Percentiles rank a stretch among this genome's conserved stretches.
These are phyloP conservation scores for Botrytis fabae DNA, from an alignment of 2,329 filamentous ascomycete genomes.

Conservation along the genomic window DNA sequence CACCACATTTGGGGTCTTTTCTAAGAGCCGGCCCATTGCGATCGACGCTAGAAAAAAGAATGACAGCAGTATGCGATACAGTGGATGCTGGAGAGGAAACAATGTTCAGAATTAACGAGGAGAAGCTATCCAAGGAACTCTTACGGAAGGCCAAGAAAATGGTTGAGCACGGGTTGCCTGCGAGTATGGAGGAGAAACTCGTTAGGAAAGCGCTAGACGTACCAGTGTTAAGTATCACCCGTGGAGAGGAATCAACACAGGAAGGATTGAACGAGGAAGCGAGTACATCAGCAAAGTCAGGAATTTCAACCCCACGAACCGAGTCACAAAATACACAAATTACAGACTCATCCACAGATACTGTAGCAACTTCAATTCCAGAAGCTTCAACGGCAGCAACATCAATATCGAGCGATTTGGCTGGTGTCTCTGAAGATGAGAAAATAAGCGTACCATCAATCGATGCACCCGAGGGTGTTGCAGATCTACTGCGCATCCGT, in stretches of 20 bases:
- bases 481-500: slow-evolving; percentile 49
- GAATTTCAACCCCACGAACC: slow-evolving; percentile 38
- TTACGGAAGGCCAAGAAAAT: slow-evolving; percentile 71
- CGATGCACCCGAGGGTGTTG: slow-evolving; percentile 42
- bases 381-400: slow-evolving; percentile 43
- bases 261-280: slow-evolving; percentile 38
- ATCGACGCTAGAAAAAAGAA: slow-evolving; percentile 60
- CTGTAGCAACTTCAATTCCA: slow-evolving; percentile 43
- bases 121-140: slow-evolving; percentile 67
- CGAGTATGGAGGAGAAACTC: slow-evolving; percentile 83
- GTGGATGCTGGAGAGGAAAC: slow-evolving; percentile 80
- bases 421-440: slow-evolving; percentile 27
- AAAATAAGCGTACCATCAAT: slow-evolving; percentile 33
- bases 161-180: slow-evolving; percentile 64
- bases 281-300: slow-evolving; percentile 31
- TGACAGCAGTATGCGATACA: slow-evolving; percentile 73
- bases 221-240: slow-evolving; percentile 69
- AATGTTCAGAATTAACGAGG: slow-evolving; percentile 78
- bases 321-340: slow-evolving; percentile 40
- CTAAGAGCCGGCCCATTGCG: slow-evolving; percentile 50
- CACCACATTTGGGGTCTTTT: slow-evolving; percentile 60
- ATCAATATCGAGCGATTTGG: slow-evolving; percentile 39
- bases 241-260: slow-evolving; percentile 49
- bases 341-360: slow-evolving; percentile 39
- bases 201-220: slow-evolving; percentile 73